Evolutionary conservation across 495 filamentous ascomycete genomes (phyloP).

Genomic region (Achaetomiella virescens): DNA sequence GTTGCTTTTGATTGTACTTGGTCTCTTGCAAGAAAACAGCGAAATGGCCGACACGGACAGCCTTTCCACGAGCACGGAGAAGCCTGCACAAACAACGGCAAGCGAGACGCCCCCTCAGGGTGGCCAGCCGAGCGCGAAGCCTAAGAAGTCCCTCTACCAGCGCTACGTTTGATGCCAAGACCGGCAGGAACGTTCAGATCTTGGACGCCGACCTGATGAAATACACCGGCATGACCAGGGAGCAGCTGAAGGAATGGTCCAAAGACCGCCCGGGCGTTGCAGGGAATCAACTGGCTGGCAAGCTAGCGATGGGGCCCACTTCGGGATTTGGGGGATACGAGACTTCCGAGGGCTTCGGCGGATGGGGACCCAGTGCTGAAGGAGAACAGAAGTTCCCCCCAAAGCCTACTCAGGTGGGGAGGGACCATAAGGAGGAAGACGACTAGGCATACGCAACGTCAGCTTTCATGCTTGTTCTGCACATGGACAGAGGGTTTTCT

Average conservation of each 20-base stretch:
- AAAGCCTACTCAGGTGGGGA: neutral
- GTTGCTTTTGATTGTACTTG: no score
- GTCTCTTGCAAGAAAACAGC: no score
- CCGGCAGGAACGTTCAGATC: constrained; percentile 11
- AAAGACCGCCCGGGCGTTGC: constrained; percentile 20
- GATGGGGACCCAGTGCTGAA: constrained; percentile 14
- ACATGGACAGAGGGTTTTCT: no score
- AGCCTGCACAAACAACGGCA: no score
- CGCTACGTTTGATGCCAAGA: constrained; percentile 19
- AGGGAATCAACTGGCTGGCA: constrained; percentile 20
- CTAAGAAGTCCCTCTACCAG: constrained; percentile 21
- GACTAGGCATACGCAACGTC: no score
- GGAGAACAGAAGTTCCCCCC: constrained; percentile 15
- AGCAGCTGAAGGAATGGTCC: constrained; percentile 18
- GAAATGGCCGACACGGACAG: no score
- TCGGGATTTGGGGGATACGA: constrained; percentile 4
- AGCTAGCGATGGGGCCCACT: constrained; percentile 13
- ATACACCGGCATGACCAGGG: constrained; percentile 24
- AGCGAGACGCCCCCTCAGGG: no score
- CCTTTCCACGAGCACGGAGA: no score
- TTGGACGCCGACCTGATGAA: constrained; percentile 21
- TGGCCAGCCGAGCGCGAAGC: neutral
- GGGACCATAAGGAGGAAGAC: neutral
- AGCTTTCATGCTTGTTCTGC: no score
- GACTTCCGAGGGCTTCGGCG: constrained; percentile 11